Conservation (phyloP, 2,329 filamentous ascomycete species). For the Gnomoniopsis sp. region DNA sequence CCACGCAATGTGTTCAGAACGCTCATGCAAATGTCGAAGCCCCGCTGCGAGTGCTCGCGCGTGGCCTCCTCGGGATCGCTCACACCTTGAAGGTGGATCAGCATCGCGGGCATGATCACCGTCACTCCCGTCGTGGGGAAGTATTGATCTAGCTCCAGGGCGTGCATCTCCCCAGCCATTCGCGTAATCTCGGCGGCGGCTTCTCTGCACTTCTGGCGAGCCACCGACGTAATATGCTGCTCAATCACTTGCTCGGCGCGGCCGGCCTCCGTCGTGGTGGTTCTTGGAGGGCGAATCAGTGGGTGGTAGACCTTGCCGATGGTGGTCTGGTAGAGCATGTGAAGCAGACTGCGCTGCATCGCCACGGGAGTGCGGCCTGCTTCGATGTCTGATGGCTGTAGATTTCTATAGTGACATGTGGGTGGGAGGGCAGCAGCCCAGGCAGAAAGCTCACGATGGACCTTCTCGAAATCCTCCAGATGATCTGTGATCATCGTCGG, state of each 20-base stretch:
- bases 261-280: slow-evolving; percentile 37
- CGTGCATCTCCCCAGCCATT: slow-evolving; percentile 75
- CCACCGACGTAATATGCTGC: slow-evolving; percentile 42
- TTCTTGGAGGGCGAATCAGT: slow-evolving; percentile 67
- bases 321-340: slow-evolving; percentile 92
- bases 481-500: slow-evolving; percentile 1
- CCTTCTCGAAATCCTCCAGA: slow-evolving; percentile 67
- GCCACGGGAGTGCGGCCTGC: slow-evolving; percentile 58
- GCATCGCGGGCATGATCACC: slow-evolving; percentile 86
- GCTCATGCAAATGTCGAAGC: slow-evolving; percentile 89
- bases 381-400: slow-evolving; percentile 52
- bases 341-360: slow-evolving; percentile 79
- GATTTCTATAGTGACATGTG: slow-evolving; percentile 64
- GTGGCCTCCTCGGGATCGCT: slow-evolving; percentile 73
- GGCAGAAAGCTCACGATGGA: slow-evolving; percentile 73
- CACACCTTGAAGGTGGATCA: slow-evolving; percentile 90
- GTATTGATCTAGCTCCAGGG: slow-evolving; percentile 69
- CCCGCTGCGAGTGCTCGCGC: slow-evolving; percentile 69
- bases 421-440: slow-evolving; percentile 73
- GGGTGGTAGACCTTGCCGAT: slow-evolving; percentile 88
- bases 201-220: slow-evolving; percentile 76
- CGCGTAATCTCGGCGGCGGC: slow-evolving; percentile 82
- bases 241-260: slow-evolving; percentile 68
- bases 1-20: slow-evolving; percentile 85
- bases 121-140: slow-evolving; percentile 89